Percentiles rank a stretch among this genome's conserved stretches.
Evolutionary conservation across 1,284 basidiomycete species (phyloP).

Genomic region (Malassezia brasiliensis): DNA sequence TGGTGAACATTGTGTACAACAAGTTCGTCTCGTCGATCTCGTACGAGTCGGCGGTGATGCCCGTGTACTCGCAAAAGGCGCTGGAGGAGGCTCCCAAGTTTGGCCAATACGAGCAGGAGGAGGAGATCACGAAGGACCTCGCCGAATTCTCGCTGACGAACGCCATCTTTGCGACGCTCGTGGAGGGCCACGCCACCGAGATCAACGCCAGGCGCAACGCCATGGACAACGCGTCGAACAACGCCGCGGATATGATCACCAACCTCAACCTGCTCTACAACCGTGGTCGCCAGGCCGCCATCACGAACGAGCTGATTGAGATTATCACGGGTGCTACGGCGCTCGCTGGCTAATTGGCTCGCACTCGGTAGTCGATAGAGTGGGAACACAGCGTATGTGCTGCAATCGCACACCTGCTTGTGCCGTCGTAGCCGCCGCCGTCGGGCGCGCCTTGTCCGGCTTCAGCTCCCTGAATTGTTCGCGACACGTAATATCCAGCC

Average conservation of each 20-base stretch:
- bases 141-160: conserved; percentile 94
- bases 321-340: conserved; percentile 72
- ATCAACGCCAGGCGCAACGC: conserved; percentile 73
- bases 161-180: conserved; percentile 85
- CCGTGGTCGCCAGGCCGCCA: conserved; percentile 96
- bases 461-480: too few species aligned
- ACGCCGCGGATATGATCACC: conserved; percentile 58
- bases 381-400: too few species aligned
- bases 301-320: conserved; percentile 89
- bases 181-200: conserved; percentile 93
- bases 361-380: too few species aligned
- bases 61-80: conserved; percentile 54
- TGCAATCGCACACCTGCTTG: too few species aligned
- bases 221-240: conserved; percentile 99
- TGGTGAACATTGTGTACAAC: conserved; percentile 80
- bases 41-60: conserved; percentile 69
- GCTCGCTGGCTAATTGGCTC: conserved; percentile 21
- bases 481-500: not conserved
- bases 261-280: conserved; percentile 57
- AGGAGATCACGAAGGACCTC: conserved; percentile 80
- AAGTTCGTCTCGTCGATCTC: conserved; percentile 86
- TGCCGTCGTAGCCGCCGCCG: too few species aligned
- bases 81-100: conserved; percentile 55
- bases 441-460: too few species aligned
- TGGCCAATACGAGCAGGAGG: conserved; percentile 47